phyloP scores from a whole-genome alignment of 257 asterid species.

The Rubia yunnanensis region DNA sequence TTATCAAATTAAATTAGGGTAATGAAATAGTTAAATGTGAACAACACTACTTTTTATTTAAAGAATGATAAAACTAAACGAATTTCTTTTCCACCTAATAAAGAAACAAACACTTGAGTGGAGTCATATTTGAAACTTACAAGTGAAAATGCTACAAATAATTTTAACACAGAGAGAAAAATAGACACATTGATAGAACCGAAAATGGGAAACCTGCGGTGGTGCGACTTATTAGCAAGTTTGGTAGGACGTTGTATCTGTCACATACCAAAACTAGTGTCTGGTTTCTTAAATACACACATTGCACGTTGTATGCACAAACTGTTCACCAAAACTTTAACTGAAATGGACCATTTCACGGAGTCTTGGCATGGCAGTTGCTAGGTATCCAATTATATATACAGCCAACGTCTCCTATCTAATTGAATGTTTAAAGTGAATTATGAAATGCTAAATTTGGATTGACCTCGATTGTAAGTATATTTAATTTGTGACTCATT shows the following conservation, averaged over 20 bases:
- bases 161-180: not conserved
- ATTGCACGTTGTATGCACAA: not conserved
- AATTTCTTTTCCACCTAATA: too few species aligned
- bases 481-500: not conserved
- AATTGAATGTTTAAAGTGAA: not conserved
- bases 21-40: not conserved
- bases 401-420: too few species aligned
- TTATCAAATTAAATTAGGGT: not conserved
- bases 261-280: not conserved
- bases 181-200: not conserved
- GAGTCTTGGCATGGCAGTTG: not conserved
- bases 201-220: not conserved
- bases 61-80: too few species aligned
- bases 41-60: not conserved
- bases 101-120: not conserved
- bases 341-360: not conserved
- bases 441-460: not conserved
- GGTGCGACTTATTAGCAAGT: not conserved
- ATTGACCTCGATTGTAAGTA: not conserved
- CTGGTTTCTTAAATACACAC: not conserved
- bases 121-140: not conserved
- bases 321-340: not conserved
- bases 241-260: constrained; percentile 10
- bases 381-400: too few species aligned
- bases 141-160: not conserved